These are phyloP conservation scores for Diaporthe ampelina DNA, from an alignment of 2,329 filamentous ascomycete species.

Conservation along the genomic window DNA sequence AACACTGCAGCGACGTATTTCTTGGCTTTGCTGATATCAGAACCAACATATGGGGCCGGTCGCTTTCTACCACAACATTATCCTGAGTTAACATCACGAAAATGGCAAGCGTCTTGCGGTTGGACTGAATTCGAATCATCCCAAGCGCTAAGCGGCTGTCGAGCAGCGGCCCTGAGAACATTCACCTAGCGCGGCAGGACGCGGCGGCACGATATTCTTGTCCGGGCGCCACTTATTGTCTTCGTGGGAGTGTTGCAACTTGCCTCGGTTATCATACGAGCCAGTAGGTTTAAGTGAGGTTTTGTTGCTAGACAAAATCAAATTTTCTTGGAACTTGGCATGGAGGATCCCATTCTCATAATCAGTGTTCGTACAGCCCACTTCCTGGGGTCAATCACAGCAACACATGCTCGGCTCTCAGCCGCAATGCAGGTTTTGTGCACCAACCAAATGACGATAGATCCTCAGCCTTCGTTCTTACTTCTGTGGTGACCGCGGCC, in stretches of 20 bases:
- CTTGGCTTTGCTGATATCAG: background rate
- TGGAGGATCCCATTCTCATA: background rate
- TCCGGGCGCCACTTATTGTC: too few relatives aligned
- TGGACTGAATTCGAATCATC: background rate
- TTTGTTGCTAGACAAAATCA: too few relatives aligned
- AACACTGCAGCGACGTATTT: background rate
- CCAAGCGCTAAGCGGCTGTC: background rate
- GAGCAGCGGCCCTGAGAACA: too few relatives aligned
- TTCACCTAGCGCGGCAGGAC: background rate
- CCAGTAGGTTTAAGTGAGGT: too few relatives aligned
- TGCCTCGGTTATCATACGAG: too few relatives aligned
- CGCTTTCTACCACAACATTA: background rate
- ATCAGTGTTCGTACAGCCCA: background rate
- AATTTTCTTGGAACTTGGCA: too few relatives aligned
- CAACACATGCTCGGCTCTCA: background rate
- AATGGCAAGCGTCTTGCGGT: background rate
- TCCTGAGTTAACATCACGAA: too few relatives aligned
- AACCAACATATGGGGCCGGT: background rate
- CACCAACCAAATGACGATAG: background rate
- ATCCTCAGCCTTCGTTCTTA: background rate
- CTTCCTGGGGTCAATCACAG: background rate
- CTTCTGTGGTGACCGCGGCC: background rate
- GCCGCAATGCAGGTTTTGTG: background rate
- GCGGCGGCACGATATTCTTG: too few relatives aligned
- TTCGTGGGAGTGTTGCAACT: too few relatives aligned